Conservation (phyloP, 495 filamentous ascomycete species). For the Neurospora terricola region DNA sequence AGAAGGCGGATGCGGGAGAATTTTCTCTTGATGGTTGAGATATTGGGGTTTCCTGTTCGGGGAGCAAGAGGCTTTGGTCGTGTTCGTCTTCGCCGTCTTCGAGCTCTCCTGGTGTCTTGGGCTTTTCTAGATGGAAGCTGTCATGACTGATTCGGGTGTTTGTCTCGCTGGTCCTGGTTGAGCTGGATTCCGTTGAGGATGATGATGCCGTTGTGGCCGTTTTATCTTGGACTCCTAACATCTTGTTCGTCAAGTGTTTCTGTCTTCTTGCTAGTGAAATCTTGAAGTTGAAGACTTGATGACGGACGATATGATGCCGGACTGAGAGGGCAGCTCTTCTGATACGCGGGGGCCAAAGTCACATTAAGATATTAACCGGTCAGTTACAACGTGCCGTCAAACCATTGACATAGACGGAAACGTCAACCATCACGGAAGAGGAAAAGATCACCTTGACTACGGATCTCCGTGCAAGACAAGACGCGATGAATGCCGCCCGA, state of each 20-base stretch:
- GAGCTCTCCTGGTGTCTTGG: constrained; percentile 16
- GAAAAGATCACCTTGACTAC: background rate
- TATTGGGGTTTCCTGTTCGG: constrained; percentile 5
- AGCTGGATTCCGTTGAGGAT: constrained; percentile 22
- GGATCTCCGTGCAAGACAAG: background rate
- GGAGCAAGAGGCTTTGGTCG: constrained; percentile 21
- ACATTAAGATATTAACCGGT: background rate
- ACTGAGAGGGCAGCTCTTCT: background rate
- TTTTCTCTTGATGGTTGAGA: constrained; percentile 8
- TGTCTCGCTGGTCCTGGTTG: constrained; percentile 13
- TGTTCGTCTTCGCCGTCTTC: constrained; percentile 24
- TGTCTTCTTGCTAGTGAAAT: background rate
- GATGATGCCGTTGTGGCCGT: constrained; percentile 23
- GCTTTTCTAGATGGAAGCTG: constrained; percentile 9
- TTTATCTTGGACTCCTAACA: background rate
- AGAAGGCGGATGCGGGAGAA: constrained; percentile 25
- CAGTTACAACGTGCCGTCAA: background rate
- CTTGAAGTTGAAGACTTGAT: background rate
- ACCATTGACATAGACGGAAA: background rate
- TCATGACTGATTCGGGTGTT: constrained; percentile 9
- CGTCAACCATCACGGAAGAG: background rate
- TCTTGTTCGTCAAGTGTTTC: background rate
- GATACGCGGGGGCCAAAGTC: background rate
- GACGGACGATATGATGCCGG: background rate
- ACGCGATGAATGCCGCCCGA: background rate